A percentile compares a stretch with the other conserved stretches of the same genome.
These are phyloP conservation scores for Aureobasidium mangrovei DNA, from an alignment of 2,329 filamentous ascomycete species.

Conservation along the genomic window DNA sequence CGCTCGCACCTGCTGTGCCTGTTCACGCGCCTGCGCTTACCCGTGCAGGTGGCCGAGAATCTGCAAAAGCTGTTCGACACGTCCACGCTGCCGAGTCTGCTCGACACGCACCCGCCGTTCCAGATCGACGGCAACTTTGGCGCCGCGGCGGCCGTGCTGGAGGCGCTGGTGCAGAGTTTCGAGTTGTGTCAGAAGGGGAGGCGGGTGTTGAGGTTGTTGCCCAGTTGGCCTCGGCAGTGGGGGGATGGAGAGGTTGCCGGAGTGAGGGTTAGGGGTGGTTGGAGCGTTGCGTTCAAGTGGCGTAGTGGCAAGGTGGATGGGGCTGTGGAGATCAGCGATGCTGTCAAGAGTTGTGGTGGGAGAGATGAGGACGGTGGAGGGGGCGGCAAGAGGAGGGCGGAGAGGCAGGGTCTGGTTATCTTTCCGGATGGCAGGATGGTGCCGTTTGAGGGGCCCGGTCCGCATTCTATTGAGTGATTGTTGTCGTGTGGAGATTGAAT, in stretches of 20 bases:
- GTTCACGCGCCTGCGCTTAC: neutral
- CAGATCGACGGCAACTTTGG: constrained; percentile 8
- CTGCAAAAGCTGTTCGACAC: neutral
- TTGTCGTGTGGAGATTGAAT: no score
- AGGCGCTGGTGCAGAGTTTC: constrained; percentile 3
- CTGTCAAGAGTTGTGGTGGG: no score
- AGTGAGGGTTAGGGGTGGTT: neutral
- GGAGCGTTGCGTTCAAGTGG: neutral
- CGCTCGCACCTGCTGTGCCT: neutral
- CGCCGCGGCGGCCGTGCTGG: neutral
- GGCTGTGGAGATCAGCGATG: constrained; percentile 16
- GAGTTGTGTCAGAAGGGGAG: neutral
- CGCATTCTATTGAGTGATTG: neutral
- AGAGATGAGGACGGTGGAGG: neutral
- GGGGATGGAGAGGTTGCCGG: neutral
- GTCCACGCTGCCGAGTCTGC: neutral
- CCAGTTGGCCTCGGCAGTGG: neutral
- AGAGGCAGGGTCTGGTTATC: neutral
- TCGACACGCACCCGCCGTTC: neutral
- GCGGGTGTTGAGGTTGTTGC: neutral
- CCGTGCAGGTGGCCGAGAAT: neutral
- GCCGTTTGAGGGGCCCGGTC: neutral
- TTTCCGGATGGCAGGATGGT: neutral
- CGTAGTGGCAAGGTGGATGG: neutral
- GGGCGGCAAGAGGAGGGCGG: neutral